Percentiles rank a stretch among this genome's conserved stretches.
Conservation (phyloP, 2,329 filamentous ascomycete species). For the Dendryphion nanum region DNA sequence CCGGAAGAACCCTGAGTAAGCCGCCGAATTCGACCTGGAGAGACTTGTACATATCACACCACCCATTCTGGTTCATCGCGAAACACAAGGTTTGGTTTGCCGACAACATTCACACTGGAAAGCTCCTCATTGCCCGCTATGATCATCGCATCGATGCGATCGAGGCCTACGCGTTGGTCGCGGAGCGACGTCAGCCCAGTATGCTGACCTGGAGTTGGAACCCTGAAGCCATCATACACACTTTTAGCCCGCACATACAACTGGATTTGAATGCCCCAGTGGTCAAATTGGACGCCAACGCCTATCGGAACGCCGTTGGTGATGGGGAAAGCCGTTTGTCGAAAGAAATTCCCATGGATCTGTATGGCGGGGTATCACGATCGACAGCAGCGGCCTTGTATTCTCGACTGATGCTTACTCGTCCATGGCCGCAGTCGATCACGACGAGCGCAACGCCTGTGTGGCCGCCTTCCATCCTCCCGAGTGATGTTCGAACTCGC, state of each 20-base stretch:
- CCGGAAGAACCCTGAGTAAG: conserved; percentile 39
- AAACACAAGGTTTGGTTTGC: conserved; percentile 83
- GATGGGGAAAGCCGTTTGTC: conserved; percentile 41
- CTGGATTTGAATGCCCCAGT: conserved; percentile 76
- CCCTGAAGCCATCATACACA: conserved; percentile 65
- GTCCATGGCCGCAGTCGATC: conserved; percentile 45
- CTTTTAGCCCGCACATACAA: conserved; percentile 67
- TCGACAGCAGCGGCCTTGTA: conserved; percentile 47
- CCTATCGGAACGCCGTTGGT: conserved; percentile 22
- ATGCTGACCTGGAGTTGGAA: conserved; percentile 66
- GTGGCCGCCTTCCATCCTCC: conserved; percentile 76
- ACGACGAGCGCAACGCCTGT: conserved; percentile 44
- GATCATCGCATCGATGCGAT: conserved; percentile 72
- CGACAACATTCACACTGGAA: conserved; percentile 70
- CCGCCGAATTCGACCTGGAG: conserved; percentile 63
- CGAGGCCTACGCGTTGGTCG: conserved; percentile 74
- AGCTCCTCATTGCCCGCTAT: conserved; percentile 74
- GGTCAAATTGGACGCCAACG: conserved; percentile 38
- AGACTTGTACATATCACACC: conserved; percentile 70
- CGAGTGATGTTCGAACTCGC: conserved; percentile 58
- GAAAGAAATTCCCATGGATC: conserved; percentile 53
- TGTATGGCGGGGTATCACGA: conserved; percentile 17
- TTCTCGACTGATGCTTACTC: conserved; percentile 67
- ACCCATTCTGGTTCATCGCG: conserved; percentile 82
- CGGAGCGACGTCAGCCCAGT: conserved; percentile 56